Evolutionary conservation across 1,284 basidiomycete genomes (phyloP).

Genomic region (Tilletia indica): DNA sequence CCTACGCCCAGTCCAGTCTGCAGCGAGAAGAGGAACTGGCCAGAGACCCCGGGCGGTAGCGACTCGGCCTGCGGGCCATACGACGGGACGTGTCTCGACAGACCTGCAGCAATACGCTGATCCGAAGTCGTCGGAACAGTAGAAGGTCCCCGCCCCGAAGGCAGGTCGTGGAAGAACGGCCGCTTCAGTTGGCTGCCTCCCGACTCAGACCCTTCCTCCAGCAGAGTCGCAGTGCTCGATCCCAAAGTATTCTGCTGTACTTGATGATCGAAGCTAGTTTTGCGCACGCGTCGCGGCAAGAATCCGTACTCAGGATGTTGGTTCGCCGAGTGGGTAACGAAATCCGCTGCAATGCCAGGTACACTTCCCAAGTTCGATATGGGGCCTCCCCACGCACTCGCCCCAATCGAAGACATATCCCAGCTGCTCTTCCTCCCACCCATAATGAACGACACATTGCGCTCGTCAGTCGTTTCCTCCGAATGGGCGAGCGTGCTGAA

Average conservation of each 20-base stretch:
- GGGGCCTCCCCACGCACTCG: constrained; percentile 39
- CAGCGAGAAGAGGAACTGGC: constrained; percentile 40
- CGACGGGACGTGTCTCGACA: constrained; percentile 47
- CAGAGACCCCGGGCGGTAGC: constrained; percentile 34
- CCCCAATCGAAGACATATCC: constrained; percentile 47
- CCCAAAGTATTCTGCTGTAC: constrained; percentile 26
- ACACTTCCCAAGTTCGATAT: constrained; percentile 50
- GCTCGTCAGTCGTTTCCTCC: background rate
- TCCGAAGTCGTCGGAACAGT: constrained; percentile 45
- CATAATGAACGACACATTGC: constrained; percentile 19
- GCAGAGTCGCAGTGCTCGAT: no score
- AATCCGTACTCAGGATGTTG: constrained; percentile 55
- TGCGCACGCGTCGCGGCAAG: constrained; percentile 51
- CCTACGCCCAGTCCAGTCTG: background rate
- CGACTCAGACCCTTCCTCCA: background rate
- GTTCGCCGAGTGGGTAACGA: constrained; percentile 48
- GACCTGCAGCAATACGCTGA: constrained; percentile 50
- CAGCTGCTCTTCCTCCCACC: constrained; percentile 27
- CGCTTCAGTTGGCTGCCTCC: constrained; percentile 45
- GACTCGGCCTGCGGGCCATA: constrained; percentile 31
- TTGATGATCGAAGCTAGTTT: constrained; percentile 56
- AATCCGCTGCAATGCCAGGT: constrained; percentile 49
- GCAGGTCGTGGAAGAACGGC: constrained; percentile 44
- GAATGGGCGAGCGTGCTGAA: constrained; percentile 26
- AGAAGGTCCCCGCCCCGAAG: constrained; percentile 41